phyloP scores from a whole-genome alignment of 129 eudicot genomes.

The Chrysanthemum seticuspe region DNA sequence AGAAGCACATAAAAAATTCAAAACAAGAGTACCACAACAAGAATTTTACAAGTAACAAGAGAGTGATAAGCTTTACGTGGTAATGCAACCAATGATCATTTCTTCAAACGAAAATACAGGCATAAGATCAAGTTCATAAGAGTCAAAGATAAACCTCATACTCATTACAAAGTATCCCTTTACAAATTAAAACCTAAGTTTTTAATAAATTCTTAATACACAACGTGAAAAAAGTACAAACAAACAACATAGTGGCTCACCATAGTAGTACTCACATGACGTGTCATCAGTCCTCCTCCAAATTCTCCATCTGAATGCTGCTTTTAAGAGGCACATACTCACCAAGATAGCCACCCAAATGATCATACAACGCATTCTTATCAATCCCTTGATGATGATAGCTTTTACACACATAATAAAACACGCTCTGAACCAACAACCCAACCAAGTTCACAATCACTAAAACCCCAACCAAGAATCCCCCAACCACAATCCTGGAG shows the following conservation, averaged over 20 bases:
- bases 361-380: constrained; percentile 76
- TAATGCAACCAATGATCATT: constrained; percentile 8
- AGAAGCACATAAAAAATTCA: no score
- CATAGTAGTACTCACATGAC: not conserved
- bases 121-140: not conserved
- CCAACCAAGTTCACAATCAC: constrained; percentile 86
- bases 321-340: constrained; percentile 95
- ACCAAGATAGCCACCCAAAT: constrained; percentile 89
- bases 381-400: constrained; percentile 82
- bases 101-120: not conserved
- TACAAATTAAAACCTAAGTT: constrained; percentile 20
- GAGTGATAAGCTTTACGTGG: not conserved
- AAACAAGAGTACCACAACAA: not conserved
- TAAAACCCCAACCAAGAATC: constrained; percentile 80
- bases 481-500: constrained; percentile 71
- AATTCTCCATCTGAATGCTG: constrained; percentile 90
- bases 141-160: constrained; percentile 5
- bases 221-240: constrained; percentile 18
- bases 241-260: constrained; percentile 27
- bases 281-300: constrained; percentile 42
- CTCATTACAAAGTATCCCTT: constrained; percentile 13
- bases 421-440: constrained; percentile 85
- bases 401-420: constrained; percentile 91
- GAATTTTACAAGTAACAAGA: not conserved
- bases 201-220: constrained; percentile 22